Conservation (phyloP, 768 basidiomycete species). For the Suillus fuscotomentosus region DNA sequence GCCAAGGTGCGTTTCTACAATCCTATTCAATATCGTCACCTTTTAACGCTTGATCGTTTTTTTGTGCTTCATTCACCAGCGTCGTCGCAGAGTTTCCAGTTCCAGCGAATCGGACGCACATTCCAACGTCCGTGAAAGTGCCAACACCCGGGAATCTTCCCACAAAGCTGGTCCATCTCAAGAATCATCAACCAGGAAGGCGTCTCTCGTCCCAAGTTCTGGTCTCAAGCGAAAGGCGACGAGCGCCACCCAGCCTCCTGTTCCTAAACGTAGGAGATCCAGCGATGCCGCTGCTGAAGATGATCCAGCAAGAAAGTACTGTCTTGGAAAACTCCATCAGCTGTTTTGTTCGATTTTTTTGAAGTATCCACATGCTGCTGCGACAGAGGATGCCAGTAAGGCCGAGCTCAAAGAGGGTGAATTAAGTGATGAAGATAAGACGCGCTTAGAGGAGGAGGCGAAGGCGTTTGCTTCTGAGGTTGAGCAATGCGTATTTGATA, state of each 20-base stretch:
- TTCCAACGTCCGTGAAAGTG: conserved; percentile 30
- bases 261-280: conserved; percentile 47
- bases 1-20: conserved; percentile 43
- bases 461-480: conserved; percentile 67
- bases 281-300: conserved; percentile 45
- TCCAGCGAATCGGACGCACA: conserved; percentile 42
- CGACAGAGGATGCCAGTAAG: conserved; percentile 30
- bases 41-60: conserved; percentile 12
- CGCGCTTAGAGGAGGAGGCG: conserved; percentile 52
- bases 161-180: conserved; percentile 19
- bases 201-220: conserved; percentile 19
- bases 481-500: conserved; percentile 74
- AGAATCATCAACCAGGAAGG: conserved; percentile 18
- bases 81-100: conserved; percentile 39
- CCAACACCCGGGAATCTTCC: conserved; percentile 3
- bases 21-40: conserved; percentile 11
- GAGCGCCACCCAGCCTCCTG: conserved; percentile 35
- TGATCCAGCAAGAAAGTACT: conserved; percentile 81
- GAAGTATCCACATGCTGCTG: conserved; percentile 58
- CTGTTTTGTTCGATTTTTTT: conserved; percentile 70
- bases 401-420: conserved; percentile 50
- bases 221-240: conserved; percentile 56
- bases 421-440: conserved; percentile 59
- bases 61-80: conserved; percentile 32
- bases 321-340: conserved; percentile 71